Evolutionary conservation across 2,329 filamentous ascomycete species (phyloP).

Genomic region (Ophiocordyceps camponoti-leonardi): DNA sequence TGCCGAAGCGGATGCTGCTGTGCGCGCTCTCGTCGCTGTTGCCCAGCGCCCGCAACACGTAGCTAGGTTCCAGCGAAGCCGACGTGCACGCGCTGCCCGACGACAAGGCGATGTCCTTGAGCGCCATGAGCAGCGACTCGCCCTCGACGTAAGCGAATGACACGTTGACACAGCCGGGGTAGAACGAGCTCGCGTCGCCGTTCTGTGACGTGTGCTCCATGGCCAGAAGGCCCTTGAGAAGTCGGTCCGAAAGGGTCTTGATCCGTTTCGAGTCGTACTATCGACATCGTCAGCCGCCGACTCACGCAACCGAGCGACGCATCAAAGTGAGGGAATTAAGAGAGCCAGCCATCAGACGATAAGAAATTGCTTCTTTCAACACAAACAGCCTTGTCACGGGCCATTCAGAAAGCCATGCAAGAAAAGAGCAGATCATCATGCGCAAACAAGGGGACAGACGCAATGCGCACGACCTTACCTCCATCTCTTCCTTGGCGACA

Average conservation of each 20-base stretch:
- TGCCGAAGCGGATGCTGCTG: constrained; percentile 94
- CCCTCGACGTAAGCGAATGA: constrained; percentile 98
- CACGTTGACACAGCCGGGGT: constrained; percentile 94
- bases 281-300: constrained; percentile 8
- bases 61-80: constrained; percentile 88
- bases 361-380: constrained; percentile 48
- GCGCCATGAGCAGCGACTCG: constrained; percentile 91
- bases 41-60: constrained; percentile 83
- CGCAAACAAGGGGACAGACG: constrained; percentile 5
- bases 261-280: constrained; percentile 89
- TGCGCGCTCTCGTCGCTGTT: constrained; percentile 96
- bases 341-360: background rate
- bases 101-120: constrained; percentile 94
- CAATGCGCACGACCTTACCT: constrained; percentile 48
- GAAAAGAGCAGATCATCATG: constrained; percentile 69
- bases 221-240: constrained; percentile 65
- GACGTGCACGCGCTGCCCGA: constrained; percentile 96
- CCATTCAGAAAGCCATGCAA: constrained; percentile 84
- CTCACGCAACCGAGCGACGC: background rate
- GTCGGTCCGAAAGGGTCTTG: constrained; percentile 62
- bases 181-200: constrained; percentile 67
- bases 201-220: constrained; percentile 91
- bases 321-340: background rate
- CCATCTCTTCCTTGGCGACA: constrained; percentile 77
- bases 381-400: constrained; percentile 40